These are phyloP conservation scores for Pneumocystis carinii DNA, from an alignment of 1,139 yeast species.

Conservation along the genomic window DNA sequence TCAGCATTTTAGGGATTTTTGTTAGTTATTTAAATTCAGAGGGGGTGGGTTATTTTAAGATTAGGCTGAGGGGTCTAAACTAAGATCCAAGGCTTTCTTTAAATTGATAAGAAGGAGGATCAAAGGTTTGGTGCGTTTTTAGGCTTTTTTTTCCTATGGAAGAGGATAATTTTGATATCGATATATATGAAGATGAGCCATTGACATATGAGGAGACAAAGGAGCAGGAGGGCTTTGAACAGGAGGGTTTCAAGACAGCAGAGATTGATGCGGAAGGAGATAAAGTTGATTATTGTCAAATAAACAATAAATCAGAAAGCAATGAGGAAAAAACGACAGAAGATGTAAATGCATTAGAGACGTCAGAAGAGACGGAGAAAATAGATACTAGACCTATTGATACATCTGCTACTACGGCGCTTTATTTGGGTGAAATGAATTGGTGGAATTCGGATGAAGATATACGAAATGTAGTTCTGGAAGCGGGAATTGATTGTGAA, in stretches of 20 bases:
- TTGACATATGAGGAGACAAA: slow-evolving; percentile 2
- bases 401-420: slow-evolving; percentile 16
- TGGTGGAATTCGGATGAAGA: slow-evolving; percentile 26
- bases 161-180: slow-evolving; percentile 18
- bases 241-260: background rate
- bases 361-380: slow-evolving; percentile 1
- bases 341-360: background rate
- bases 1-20: no score
- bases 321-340: slow-evolving; percentile 1
- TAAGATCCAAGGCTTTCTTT: no score
- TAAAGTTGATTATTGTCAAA: background rate
- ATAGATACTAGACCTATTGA: slow-evolving; percentile 14
- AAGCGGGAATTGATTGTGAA: slow-evolving; percentile 17
- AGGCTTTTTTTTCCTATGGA: background rate
- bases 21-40: no score
- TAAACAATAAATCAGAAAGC: slow-evolving; percentile 1
- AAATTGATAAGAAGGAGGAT: no score
- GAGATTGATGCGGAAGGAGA: background rate
- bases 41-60: no score
- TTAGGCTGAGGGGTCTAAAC: no score
- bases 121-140: no score
- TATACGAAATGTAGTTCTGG: slow-evolving; percentile 22
- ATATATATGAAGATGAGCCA: slow-evolving; percentile 20
- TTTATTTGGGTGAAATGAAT: slow-evolving; percentile 18
- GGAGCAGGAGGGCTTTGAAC: background rate